Conservation (phyloP, 352 stramenopile species). For the Elongisporangium undulatum region DNA sequence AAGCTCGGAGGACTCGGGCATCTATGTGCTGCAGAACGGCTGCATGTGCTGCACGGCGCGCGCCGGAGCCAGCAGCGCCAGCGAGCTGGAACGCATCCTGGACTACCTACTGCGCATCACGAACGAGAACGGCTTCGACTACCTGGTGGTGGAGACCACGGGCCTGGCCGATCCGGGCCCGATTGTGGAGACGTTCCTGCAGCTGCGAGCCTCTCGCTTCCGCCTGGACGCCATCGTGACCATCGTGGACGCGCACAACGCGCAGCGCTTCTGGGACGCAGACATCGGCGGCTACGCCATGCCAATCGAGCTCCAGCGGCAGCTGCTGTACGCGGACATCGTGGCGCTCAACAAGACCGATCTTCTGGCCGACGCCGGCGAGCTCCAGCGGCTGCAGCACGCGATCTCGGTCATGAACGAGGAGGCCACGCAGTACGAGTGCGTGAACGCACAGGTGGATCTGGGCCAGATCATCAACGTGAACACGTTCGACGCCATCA, state of each 20-base stretch:
- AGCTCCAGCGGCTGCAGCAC: conserved; percentile 25
- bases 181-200: conserved; percentile 97
- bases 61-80: conserved; percentile 86
- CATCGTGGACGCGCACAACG: conserved; percentile 90
- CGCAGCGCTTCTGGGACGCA: conserved; percentile 35
- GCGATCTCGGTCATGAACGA: conserved; percentile 42
- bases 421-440: conserved; percentile 34
- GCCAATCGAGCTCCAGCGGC: conserved; percentile 56
- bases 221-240: conserved; percentile 95
- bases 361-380: conserved; percentile 22
- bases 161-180: conserved; percentile 95
- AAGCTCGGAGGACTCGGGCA: conserved; percentile 48
- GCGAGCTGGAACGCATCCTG: conserved; percentile 90
- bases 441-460: conserved; percentile 46
- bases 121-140: conserved; percentile 90
- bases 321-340: conserved; percentile 66
- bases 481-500: conserved; percentile 65
- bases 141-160: conserved; percentile 96
- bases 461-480: conserved; percentile 57
- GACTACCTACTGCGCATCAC: conserved; percentile 71
- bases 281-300: conserved; percentile 22
- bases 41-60: conserved; percentile 96
- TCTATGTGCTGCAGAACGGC: conserved; percentile 97
- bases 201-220: conserved; percentile 86
- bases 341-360: conserved; percentile 76